A percentile compares a stretch with the other conserved stretches of the same genome.
phyloP scores from a whole-genome alignment of 176 grass and related monocot genomes.

The Thinopyrum elongatum region DNA sequence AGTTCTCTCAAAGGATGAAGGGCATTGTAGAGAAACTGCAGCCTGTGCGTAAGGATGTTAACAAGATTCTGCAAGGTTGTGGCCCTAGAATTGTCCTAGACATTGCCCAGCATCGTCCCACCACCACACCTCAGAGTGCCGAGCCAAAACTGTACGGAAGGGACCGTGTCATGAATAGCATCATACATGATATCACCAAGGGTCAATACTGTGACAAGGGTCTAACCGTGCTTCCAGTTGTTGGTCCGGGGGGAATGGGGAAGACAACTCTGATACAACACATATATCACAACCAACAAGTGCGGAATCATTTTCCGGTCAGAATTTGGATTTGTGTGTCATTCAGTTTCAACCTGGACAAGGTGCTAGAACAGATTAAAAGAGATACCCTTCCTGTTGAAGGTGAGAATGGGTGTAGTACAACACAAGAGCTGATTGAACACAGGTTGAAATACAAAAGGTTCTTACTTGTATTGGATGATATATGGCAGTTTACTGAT shows the following conservation, averaged over 20 bases:
- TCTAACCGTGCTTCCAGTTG: conserved; percentile 21
- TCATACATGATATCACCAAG: neutral
- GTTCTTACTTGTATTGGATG: too few relatives aligned
- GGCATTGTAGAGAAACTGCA: too few relatives aligned
- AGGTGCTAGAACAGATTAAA: neutral
- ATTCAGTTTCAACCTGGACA: neutral
- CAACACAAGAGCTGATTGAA: too few relatives aligned
- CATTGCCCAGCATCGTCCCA: neutral
- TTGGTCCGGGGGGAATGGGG: conserved; percentile 37
- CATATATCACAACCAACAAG: neutral
- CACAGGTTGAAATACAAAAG: too few relatives aligned
- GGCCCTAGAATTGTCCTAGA: neutral
- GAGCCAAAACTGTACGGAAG: conserved; percentile 29
- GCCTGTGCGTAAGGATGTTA: too few relatives aligned
- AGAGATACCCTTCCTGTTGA: accelerated
- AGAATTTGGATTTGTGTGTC: neutral
- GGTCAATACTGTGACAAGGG: neutral
- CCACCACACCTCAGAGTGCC: neutral
- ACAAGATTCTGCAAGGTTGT: too few relatives aligned
- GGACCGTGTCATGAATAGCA: neutral
- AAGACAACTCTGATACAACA: conserved; percentile 46
- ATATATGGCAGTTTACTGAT: too few relatives aligned
- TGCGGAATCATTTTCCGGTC: neutral
- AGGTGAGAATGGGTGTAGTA: neutral
- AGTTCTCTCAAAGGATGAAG: too few relatives aligned